Evolutionary conservation across 2,329 filamentous ascomycete species (phyloP), one percentile per base, ranked within the genome.

Genomic region (Microdochium trichocladiopsis): DNA sequence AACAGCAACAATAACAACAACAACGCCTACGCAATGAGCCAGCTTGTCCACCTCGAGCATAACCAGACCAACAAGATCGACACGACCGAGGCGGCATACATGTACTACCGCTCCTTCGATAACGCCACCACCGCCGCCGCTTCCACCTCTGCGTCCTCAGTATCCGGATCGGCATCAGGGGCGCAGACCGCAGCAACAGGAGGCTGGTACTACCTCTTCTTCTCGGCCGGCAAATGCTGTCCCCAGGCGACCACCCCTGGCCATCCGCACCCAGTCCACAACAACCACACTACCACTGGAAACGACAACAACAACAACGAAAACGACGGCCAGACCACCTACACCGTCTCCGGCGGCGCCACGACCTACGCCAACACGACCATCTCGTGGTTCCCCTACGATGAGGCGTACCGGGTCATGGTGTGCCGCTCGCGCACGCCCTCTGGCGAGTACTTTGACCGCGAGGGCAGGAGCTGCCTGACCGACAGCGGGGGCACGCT

Each of bases 321-420:
- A 12, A 4, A 9, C 5, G 41, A 4, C 41, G 36, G 5, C 41
- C 16, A 16, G 12, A 45, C 21, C 14, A 45, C 41, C 10, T 45
- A 45, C 41, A 45, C 41, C 41, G 18, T 45, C 21, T 45, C 41
- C 5, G 41, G 41, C n/a, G n/a, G n/a, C 18, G 41, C 21, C n/a
- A 45, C 41, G 41, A 45, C 41, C 5, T 18, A 21, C 21, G 11
- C 16, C 21, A 18, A 45, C 12, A 45, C 41, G 16, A 45, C 16
- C 16, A 45, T 45, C 41, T 22, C n/a, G 16, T 60, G 58, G 58
- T 33, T 57, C 8, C 55, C 50, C 41, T 43, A 47, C 25, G 58
- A 56, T 14, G 53, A 60, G 23, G 58, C 58, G 25, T 60, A 60
- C 25, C 58, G 58, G 49, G 54, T 59, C 18, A 60, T 60, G 58